Base-by-base conservation (phyloP, 2,329 filamentous ascomycete genomes). In the Aspergillus carbonarius region DNA sequence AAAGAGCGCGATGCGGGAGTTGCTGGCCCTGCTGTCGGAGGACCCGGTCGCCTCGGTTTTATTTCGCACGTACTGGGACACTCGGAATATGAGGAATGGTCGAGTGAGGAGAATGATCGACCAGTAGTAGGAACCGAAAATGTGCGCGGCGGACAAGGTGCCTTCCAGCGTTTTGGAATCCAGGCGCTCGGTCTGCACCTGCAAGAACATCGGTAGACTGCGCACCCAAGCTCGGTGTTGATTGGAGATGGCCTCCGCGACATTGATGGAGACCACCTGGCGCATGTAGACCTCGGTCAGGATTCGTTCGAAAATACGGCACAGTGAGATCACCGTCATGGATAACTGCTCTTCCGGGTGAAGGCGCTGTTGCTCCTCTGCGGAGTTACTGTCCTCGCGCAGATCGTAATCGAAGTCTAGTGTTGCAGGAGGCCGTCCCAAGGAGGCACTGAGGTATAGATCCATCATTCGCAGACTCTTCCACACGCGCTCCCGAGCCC, bases 401-500 rank as follows among this genome's bases (percentile, higher is more conserved):
- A 69, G 56, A 13, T 79, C 72, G 35, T 71, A 80, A 52, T 82
- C 81, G 13, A 81, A 78, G 57, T 83, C 81, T 0, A 80, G 82
- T 1, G 80, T 83, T 3, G 81, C 80, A 5, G 81, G 80, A 10
- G 81, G 81, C n/a, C 81, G 75, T 6, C 81, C 81, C 8, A 83
- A 67, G 1, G 79, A 76, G 23, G 78, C 80, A 62, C 80, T 82
- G 59, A 83, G 78, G 37, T 82, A 80, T 54, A 82, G 70, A 58
- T 83, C 81, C 51, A 82, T 75, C 54, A 82, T 78, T 2, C 81
- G 76, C 5, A 83, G 69, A 62, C 80, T 82, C 65, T 81, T 83
- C 81, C 81, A 83, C 18, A 82, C 79, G 3, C 80, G 75, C 60
- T 82, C 79, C 56, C 81, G 70, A 5, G 77, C 74, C 27, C 71